Percentiles rank a stretch among this genome's conserved stretches.
These are phyloP conservation scores for Aspergillus campestris DNA, from an alignment of 495 filamentous ascomycete species.

Conservation along the genomic window DNA sequence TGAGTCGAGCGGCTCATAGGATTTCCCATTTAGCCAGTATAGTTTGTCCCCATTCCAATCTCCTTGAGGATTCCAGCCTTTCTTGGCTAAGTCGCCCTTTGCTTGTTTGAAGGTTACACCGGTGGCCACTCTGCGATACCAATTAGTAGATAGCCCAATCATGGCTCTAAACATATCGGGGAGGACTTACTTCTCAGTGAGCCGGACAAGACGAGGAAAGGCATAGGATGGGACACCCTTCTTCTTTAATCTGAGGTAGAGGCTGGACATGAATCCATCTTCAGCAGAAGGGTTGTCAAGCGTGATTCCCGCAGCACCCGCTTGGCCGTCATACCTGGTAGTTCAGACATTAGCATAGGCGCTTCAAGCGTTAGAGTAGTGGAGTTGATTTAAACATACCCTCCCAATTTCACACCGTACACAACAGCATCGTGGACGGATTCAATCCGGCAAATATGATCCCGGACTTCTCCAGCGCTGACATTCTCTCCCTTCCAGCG, in stretches of 20 bases:
- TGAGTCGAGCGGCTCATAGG: slow-evolving; percentile 32
- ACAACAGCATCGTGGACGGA: slow-evolving; percentile 43
- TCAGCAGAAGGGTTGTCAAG: slow-evolving; percentile 31
- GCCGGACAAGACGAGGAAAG: slow-evolving; percentile 39
- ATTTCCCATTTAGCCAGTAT: slow-evolving; percentile 39
- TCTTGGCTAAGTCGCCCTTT: slow-evolving; percentile 39
- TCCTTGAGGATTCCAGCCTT: slow-evolving; percentile 33
- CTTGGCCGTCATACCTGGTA: slow-evolving; percentile 43
- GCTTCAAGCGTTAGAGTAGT: background rate
- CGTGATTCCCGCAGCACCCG: slow-evolving; percentile 43
- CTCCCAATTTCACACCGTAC: slow-evolving; percentile 38
- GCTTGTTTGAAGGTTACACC: slow-evolving; percentile 47
- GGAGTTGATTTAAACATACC: slow-evolving; percentile 18
- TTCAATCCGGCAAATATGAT: slow-evolving; percentile 38
- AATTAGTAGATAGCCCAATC: too few relatives aligned
- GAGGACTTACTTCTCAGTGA: slow-evolving; percentile 38
- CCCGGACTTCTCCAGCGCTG: slow-evolving; percentile 60
- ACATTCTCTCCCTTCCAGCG: slow-evolving; percentile 96
- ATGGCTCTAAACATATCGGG: background rate
- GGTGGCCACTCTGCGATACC: slow-evolving; percentile 31
- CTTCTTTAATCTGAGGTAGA: slow-evolving; percentile 35
- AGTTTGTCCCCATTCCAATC: slow-evolving; percentile 33
- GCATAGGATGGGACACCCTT: slow-evolving; percentile 44
- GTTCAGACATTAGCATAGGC: background rate
- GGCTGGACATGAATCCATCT: slow-evolving; percentile 23